Evolutionary conservation across 1,139 yeast genomes (phyloP), one percentile per base, ranked within the genome.

Genomic region (Geotrichum aggregatum): DNA sequence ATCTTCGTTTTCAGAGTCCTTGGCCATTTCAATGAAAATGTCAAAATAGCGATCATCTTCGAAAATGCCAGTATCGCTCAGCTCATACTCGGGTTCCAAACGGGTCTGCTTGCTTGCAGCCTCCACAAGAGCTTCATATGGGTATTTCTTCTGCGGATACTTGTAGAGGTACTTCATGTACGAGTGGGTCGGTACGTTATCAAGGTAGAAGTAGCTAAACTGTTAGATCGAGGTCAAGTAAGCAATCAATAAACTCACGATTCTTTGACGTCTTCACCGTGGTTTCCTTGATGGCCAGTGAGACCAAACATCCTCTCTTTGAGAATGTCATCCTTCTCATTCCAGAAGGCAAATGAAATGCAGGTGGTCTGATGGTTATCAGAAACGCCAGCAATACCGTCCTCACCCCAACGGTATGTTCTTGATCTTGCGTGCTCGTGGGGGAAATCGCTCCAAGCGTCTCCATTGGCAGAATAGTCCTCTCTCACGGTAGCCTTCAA

Each of bases 391-490:
- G 95, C 95, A 61, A 91, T 74, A 3, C 98, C 98, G 66, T 91
- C 98, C 69, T 91, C 98, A 47, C 96, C 96, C 98, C 98, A 91
- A 51, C 98, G 76, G 66, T 87, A 91, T 16, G 87, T 82, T 64
- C 98, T 76, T 26, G 94, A 80, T 58, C 82, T 77, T 3, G 95
- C 87, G 58, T 87, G 91, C 56, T 87, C 95, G 67, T 89, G 89
- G 8, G 95, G 89, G 69, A 91, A 91, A 62, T 84, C 82, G 35
- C 83, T 77, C 98, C 98, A 91, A 2, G 97, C 97, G 61, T 89
- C 92, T 44, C 98, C 98, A 62, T 84, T 63, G 35, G 59, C 61
- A 10, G 96, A 86, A 69, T 91, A 91, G 67, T 91, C 98, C 69
- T 91, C 97, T 57, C 97, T 75, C 8, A 92, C 97, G 0, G 95